phyloP scores from a whole-genome alignment of 495 filamentous ascomycete genomes.

The Cercophora samala region DNA sequence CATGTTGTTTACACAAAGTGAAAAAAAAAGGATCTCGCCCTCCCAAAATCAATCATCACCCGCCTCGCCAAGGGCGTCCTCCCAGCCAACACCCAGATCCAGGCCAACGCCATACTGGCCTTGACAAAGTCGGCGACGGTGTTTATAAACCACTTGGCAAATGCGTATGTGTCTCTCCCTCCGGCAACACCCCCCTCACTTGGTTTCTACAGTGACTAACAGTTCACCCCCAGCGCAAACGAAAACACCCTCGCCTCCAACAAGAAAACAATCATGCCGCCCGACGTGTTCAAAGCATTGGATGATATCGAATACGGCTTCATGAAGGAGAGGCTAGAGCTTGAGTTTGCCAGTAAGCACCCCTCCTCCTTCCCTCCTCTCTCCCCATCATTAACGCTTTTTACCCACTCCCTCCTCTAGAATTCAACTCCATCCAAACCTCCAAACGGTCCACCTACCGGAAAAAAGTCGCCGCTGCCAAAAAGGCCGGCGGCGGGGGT shows the following conservation, averaged over 20 bases:
- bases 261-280: slow-evolving; percentile 82
- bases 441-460: slow-evolving; percentile 52
- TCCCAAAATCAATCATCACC: slow-evolving; percentile 91
- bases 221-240: slow-evolving; percentile 60
- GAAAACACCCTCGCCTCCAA: slow-evolving; percentile 61
- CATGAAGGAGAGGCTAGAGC: slow-evolving; percentile 63
- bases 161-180: slow-evolving; percentile 64
- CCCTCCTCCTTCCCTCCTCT: background rate
- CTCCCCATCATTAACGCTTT: background rate
- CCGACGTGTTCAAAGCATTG: slow-evolving; percentile 79
- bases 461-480: slow-evolving; percentile 46
- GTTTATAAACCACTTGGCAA: slow-evolving; percentile 85
- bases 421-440: slow-evolving; percentile 52
- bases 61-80: slow-evolving; percentile 94
- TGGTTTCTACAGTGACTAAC: background rate
- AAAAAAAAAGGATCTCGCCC: slow-evolving; percentile 72
- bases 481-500: slow-evolving; percentile 27
- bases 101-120: slow-evolving; percentile 87
- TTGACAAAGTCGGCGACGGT: slow-evolving; percentile 92
- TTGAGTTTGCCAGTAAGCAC: slow-evolving; percentile 52
- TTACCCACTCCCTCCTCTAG: slow-evolving; percentile 28
- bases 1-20: background rate
- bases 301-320: slow-evolving; percentile 78
- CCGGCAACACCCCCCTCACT: background rate
- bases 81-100: slow-evolving; percentile 90